phyloP scores from a whole-genome alignment of 371 early-diverging fungal species.

The Syncephalastrum sp. region DNA sequence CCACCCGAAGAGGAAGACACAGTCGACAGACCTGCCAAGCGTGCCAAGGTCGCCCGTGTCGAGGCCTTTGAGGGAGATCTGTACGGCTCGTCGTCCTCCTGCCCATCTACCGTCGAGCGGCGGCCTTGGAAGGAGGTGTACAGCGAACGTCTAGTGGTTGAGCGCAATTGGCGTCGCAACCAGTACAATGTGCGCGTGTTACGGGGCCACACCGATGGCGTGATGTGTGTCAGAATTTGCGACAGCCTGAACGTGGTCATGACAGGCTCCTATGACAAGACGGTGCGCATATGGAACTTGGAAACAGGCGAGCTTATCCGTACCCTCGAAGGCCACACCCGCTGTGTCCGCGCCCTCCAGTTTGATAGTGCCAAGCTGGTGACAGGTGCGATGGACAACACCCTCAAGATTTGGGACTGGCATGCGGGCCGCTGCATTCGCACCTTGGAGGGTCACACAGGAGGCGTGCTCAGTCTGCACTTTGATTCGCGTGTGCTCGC shows the following conservation, averaged over 20 bases:
- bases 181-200: conserved; percentile 39
- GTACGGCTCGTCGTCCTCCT: no score
- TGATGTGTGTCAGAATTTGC: conserved; percentile 81
- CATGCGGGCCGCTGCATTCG: conserved; percentile 87
- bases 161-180: conserved; percentile 82
- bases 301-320: conserved; percentile 74
- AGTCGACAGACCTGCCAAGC: conserved; percentile 3
- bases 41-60: conserved; percentile 14
- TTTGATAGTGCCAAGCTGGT: conserved; percentile 83
- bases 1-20: conserved; percentile 1
- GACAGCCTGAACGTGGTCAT: conserved; percentile 70
- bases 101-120: conserved; percentile 8
- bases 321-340: conserved; percentile 82
- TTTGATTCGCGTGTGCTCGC: conserved; percentile 81
- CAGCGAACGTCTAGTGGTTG: conserved; percentile 77
- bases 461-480: conserved; percentile 87
- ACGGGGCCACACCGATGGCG: conserved; percentile 66
- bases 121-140: conserved; percentile 84
- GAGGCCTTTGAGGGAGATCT: no score
- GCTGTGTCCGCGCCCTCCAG: conserved; percentile 82
- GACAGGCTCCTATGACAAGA: conserved; percentile 82
- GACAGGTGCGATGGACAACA: conserved; percentile 89
- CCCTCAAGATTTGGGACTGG: conserved; percentile 97
- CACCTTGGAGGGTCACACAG: conserved; percentile 80
- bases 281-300: conserved; percentile 81